Evolutionary conservation across 306 rosid genomes (phyloP), one percentile per base, ranked within the genome.

Genomic region (Rubus idaeus): DNA sequence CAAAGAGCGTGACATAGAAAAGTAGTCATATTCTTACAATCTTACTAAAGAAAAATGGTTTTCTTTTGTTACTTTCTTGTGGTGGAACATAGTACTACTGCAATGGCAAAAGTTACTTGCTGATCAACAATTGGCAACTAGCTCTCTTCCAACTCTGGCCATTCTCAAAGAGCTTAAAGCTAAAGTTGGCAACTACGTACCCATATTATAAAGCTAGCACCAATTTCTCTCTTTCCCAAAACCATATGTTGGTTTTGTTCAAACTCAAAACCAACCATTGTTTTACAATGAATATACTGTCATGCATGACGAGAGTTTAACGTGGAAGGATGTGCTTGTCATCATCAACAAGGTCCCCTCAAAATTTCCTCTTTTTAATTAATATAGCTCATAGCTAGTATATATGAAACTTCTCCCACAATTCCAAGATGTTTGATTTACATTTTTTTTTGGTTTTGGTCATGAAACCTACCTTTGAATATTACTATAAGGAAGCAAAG

Each of bases 231-330:
- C 50, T 35, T 50, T 70, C 61, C 4, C 47, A 67, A n/a, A 67
- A n/a, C 71, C 7, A 18, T 66, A 47, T 3, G 50, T 67, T 67
- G 50, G 52, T 41, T 64, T 64, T 39, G 44, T 61, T 61, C 44
- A 61, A 61, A 61, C 67, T 61, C 67, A 30, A 61, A 13, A 3
- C 39, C 58, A 57, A 10, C 46, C 68, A 23, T 55, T 8, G 69
- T 37, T 42, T 67, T 67, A 16, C 9, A 53, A 41, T n/a, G 78
- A 75, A 61, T 61, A 61, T 61, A 42, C 62, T 58, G 45, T 44
- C 68, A 55, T 68, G 80, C 65, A 77, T 77, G 68, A 77, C 55
- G 21, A 6, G 55, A 42, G 47, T 56, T 79, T 56, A 79, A 74
- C 78, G 67, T 73, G 74, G 68, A 26, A 21, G 42, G 30, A 57